A percentile compares a stretch with the other conserved stretches of the same genome.
Conservation (phyloP, 1,139 yeast genomes). For the Yamadazyma mexicana region DNA sequence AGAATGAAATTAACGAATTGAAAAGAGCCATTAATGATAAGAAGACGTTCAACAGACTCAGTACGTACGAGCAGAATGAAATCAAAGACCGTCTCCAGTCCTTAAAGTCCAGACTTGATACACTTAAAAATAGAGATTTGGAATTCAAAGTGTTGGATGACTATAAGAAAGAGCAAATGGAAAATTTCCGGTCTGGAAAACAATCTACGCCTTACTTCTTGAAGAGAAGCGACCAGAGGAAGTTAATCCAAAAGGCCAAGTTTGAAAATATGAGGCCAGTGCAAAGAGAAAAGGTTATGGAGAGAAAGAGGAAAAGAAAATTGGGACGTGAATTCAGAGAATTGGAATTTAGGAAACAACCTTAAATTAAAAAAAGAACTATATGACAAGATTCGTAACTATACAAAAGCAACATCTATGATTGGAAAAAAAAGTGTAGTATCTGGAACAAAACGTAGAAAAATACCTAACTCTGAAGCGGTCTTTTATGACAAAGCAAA, state of each 20-base stretch:
- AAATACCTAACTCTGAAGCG: no score
- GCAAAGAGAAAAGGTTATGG: conserved; percentile 87
- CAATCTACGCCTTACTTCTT: conserved; percentile 57
- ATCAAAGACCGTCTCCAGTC: conserved; percentile 57
- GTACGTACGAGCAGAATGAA: conserved; percentile 51
- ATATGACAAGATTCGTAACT: conserved; percentile 7
- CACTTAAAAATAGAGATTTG: conserved; percentile 73
- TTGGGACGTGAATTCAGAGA: conserved; percentile 87
- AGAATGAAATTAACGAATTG: conserved; percentile 66
- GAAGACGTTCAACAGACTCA: conserved; percentile 45
- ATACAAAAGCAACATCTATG: not conserved
- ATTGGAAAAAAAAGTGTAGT: not conserved
- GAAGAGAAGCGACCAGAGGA: conserved; percentile 79
- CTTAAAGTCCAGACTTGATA: conserved; percentile 72
- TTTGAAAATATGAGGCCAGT: conserved; percentile 79
- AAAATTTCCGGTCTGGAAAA: conserved; percentile 48
- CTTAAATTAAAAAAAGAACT: conserved; percentile 1
- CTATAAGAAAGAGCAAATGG: conserved; percentile 49
- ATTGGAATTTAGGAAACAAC: conserved; percentile 51
- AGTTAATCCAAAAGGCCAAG: conserved; percentile 83
- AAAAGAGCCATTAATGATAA: conserved; percentile 56
- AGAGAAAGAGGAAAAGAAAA: conserved; percentile 90
- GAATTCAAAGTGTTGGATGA: conserved; percentile 62
- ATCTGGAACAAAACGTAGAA: not conserved
- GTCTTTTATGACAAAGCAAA: no score